Conservation (phyloP, 306 rosid species). For the Delonix regia region DNA sequence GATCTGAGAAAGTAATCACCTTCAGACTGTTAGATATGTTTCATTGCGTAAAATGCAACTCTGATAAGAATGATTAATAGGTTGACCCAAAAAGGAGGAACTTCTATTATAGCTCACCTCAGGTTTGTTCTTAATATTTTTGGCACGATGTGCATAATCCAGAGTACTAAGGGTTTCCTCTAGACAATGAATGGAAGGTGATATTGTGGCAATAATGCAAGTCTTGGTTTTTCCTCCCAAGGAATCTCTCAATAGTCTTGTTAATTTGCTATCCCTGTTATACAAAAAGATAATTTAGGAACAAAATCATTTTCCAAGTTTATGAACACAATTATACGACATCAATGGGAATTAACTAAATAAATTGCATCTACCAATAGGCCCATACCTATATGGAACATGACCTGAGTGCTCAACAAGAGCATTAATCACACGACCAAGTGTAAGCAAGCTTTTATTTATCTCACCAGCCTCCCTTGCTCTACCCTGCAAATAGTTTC, state of each 20-base stretch:
- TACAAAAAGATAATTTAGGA: slow-evolving; percentile 34
- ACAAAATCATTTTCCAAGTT: slow-evolving; percentile 23
- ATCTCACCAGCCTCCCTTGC: slow-evolving; percentile 99
- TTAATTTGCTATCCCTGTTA: slow-evolving; percentile 95
- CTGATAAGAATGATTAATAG: slow-evolving; percentile 18
- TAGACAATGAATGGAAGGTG: slow-evolving; percentile 97
- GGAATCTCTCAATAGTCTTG: slow-evolving; percentile 93
- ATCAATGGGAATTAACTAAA: slow-evolving; percentile 2
- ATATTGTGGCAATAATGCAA: slow-evolving; percentile 94
- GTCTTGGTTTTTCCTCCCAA: slow-evolving; percentile 99
- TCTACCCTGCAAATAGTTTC: slow-evolving; percentile 81
- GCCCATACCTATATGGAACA: slow-evolving; percentile 85
- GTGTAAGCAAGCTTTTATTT: slow-evolving; percentile 95
- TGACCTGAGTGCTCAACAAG: slow-evolving; percentile 99
- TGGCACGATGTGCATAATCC: slow-evolving; percentile 99
- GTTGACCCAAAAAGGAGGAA: slow-evolving; percentile 29
- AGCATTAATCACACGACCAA: slow-evolving; percentile 96
- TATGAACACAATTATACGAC: neutral
- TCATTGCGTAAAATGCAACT: neutral
- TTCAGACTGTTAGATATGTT: slow-evolving; percentile 36
- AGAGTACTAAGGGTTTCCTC: slow-evolving; percentile 99
- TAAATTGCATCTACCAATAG: slow-evolving; percentile 42
- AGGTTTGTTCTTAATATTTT: slow-evolving; percentile 98
- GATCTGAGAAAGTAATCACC: slow-evolving; percentile 58
- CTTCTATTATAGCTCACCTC: slow-evolving; percentile 69